Percentiles rank a stretch among this genome's conserved stretches.
phyloP scores from a whole-genome alignment of 106 monocot species.

The Dendrobium huoshanense region DNA sequence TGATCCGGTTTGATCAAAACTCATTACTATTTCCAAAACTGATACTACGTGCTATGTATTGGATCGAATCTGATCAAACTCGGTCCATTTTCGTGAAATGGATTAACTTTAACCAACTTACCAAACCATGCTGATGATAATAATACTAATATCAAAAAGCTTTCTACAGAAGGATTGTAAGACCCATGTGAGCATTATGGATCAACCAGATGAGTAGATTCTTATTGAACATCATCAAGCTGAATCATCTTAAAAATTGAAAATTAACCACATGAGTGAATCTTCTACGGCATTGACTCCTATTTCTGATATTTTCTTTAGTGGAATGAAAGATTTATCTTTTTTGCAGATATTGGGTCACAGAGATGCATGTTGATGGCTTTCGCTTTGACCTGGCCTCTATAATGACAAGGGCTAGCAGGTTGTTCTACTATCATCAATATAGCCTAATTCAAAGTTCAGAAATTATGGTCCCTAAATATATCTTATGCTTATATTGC shows the following conservation, averaged over 20 bases:
- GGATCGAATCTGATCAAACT: no score
- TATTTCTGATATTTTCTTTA: not conserved
- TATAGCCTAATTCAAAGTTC: not conserved
- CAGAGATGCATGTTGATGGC: constrained; percentile 93
- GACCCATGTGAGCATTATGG: not conserved
- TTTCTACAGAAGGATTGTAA: not conserved
- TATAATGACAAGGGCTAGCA: constrained; percentile 79
- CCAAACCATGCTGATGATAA: not conserved
- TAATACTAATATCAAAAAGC: not conserved
- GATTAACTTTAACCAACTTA: not conserved
- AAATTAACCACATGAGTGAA: not conserved
- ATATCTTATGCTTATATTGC: not conserved
- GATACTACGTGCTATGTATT: no score
- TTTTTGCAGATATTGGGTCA: constrained; percentile 73
- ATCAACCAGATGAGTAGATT: not conserved
- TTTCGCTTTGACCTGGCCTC: constrained; percentile 95
- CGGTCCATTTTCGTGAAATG: no score
- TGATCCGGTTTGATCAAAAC: no score
- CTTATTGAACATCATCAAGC: not conserved
- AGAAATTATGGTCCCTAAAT: not conserved
- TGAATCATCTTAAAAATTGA: not conserved
- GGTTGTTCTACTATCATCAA: constrained; percentile 17
- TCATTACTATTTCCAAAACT: no score
- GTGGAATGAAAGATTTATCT: not conserved
- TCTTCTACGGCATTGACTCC: not conserved